These are phyloP conservation scores for Cerrena zonata DNA, from an alignment of 1,284 basidiomycete genomes.

Conservation along the genomic window DNA sequence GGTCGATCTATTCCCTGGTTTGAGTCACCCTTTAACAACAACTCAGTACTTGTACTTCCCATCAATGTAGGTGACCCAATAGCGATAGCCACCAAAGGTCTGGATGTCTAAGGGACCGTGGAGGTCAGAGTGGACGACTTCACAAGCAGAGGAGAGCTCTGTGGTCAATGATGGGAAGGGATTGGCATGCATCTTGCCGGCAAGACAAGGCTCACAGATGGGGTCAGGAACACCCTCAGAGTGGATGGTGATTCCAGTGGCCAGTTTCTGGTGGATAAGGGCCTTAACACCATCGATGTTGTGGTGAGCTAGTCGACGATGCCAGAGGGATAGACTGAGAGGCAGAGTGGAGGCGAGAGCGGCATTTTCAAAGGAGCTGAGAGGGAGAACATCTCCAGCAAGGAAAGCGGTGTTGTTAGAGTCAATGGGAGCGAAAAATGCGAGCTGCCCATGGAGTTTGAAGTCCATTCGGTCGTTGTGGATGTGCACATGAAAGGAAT, in stretches of 20 bases:
- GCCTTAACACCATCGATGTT: background rate
- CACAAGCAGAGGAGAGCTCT: slow-evolving; percentile 16
- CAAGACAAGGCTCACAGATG: slow-evolving; percentile 19
- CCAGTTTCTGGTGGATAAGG: slow-evolving; percentile 2
- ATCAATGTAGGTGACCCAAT: slow-evolving; percentile 34
- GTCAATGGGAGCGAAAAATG: slow-evolving; percentile 14
- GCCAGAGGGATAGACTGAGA: slow-evolving; percentile 14
- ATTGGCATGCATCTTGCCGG: slow-evolving; percentile 17
- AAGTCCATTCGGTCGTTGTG: slow-evolving; percentile 10
- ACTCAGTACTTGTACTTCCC: slow-evolving; percentile 20
- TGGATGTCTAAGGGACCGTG: slow-evolving; percentile 25
- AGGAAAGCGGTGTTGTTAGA: slow-evolving; percentile 14
- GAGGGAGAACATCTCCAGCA: slow-evolving; percentile 16
- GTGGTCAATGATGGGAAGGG: slow-evolving; percentile 17
- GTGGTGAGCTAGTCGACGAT: slow-evolving; percentile 14
- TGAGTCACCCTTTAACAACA: no score
- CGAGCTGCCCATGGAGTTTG: background rate
- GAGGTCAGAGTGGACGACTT: slow-evolving; percentile 32
- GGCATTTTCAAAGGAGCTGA: slow-evolving; percentile 9
- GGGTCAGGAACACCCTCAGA: slow-evolving; percentile 15
- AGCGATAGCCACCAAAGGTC: slow-evolving; percentile 24
- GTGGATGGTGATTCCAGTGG: slow-evolving; percentile 9
- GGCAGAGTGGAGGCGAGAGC: slow-evolving; percentile 10
- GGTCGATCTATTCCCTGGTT: no score
- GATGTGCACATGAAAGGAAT: slow-evolving; percentile 14